A percentile compares a stretch with the other conserved stretches of the same genome.
phyloP scores from a whole-genome alignment of 148 eudicot species.

The Persicaria maculosa region DNA sequence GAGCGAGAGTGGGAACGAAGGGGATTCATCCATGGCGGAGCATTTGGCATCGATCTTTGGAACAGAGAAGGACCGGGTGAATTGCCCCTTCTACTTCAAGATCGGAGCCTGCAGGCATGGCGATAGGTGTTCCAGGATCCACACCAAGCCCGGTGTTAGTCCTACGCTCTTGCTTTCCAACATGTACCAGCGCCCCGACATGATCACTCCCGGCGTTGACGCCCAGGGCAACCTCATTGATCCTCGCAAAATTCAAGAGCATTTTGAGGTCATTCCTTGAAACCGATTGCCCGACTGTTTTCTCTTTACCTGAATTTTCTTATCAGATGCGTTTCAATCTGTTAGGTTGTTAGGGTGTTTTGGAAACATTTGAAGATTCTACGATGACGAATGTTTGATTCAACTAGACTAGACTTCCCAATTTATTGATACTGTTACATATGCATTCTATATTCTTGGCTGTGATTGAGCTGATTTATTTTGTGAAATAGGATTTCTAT shows the following conservation, averaged over 20 bases:
- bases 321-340: too few species aligned
- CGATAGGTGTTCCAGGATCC: slow-evolving; percentile 59
- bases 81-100: slow-evolving; percentile 72
- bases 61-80: slow-evolving; percentile 64
- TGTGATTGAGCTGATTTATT: slow-evolving; percentile 1
- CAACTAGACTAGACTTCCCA: not conserved
- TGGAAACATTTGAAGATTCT: not conserved
- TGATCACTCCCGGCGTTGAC: slow-evolving; percentile 73
- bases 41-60: slow-evolving; percentile 65
- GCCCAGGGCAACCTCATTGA: slow-evolving; percentile 58
- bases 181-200: slow-evolving; percentile 70
- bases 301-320: not conserved
- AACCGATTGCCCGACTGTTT: too few species aligned
- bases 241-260: slow-evolving; percentile 55
- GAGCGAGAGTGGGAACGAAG: slow-evolving; percentile 13
- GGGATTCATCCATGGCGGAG: slow-evolving; percentile 45
- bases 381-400: not conserved
- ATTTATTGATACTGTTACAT: not conserved
- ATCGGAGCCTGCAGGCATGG: slow-evolving; percentile 76
- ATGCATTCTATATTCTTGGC: not conserved
- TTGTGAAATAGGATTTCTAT: slow-evolving; percentile 57
- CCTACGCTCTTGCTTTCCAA: slow-evolving; percentile 56
- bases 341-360: not conserved
- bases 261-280: slow-evolving; percentile 40
- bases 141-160: slow-evolving; percentile 64